Evolutionary conservation across 1,284 basidiomycete species (phyloP).

Genomic region (Fomes fomentarius): DNA sequence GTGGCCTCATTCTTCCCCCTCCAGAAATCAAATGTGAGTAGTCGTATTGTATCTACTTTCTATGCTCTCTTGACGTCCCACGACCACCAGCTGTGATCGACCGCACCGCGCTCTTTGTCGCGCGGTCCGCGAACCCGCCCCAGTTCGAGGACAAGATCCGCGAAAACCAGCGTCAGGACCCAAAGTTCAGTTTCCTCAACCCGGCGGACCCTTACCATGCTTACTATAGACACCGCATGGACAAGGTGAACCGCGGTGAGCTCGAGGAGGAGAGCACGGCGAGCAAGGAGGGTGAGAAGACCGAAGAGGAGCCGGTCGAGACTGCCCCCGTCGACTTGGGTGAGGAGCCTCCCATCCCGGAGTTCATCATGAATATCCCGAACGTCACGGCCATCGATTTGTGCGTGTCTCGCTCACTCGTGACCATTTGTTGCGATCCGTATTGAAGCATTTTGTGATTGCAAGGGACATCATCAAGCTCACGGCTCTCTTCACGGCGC

Average conservation of each 20-base stretch:
- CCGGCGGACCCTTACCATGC: conserved; percentile 95
- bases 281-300: conserved; percentile 48
- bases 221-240: conserved; percentile 91
- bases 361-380: conserved; percentile 90
- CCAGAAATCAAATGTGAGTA: conserved; percentile 90
- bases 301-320: conserved; percentile 43
- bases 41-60: neutral
- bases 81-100: conserved; percentile 84
- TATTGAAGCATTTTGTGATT: conserved; percentile 21
- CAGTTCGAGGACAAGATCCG: conserved; percentile 96
- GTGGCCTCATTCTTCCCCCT: conserved; percentile 89
- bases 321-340: conserved; percentile 54
- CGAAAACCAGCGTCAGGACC: conserved; percentile 91
- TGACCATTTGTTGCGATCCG: neutral
- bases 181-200: conserved; percentile 97
- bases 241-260: conserved; percentile 77
- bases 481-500: conserved; percentile 95
- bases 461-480: conserved; percentile 87
- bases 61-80: conserved; percentile 1
- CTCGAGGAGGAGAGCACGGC: conserved; percentile 59
- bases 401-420: conserved; percentile 66
- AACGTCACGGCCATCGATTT: conserved; percentile 90
- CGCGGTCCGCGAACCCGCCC: conserved; percentile 86
- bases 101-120: conserved; percentile 93
- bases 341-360: conserved; percentile 81